These are phyloP conservation scores for Abrus pulchellus DNA, from an alignment of 306 rosid species.

Conservation along the genomic window DNA sequence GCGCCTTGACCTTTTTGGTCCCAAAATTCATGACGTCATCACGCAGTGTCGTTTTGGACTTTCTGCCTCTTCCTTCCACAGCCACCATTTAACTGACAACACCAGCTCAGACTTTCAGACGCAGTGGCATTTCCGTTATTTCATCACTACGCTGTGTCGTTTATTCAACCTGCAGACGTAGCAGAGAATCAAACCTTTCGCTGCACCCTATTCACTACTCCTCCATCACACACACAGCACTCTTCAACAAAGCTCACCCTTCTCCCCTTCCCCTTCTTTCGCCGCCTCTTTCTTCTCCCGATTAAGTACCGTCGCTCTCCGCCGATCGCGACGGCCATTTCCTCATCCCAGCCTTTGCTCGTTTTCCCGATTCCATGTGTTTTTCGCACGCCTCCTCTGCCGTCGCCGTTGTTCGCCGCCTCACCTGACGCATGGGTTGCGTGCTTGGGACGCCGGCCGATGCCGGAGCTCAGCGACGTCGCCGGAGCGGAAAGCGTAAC, in stretches of 20 bases:
- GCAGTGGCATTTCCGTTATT: constrained; percentile 69
- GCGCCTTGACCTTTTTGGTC: constrained; percentile 37
- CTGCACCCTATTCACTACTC: constrained; percentile 5
- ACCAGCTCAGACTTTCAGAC: constrained; percentile 53
- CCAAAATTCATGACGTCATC: constrained; percentile 44
- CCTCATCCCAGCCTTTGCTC: background rate
- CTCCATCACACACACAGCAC: constrained; percentile 15
- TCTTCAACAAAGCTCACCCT: background rate
- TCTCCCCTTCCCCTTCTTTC: constrained; percentile 35
- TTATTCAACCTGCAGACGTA: constrained; percentile 40
- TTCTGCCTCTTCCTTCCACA: constrained; percentile 46
- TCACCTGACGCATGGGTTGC: constrained; percentile 85
- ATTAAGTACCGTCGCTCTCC: constrained; percentile 37
- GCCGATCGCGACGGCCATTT: constrained; percentile 23
- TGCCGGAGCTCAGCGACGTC: constrained; percentile 45
- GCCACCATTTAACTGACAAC: constrained; percentile 58
- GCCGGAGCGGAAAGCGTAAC: constrained; percentile 48
- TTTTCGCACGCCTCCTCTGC: constrained; percentile 33
- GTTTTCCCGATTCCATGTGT: constrained; percentile 51
- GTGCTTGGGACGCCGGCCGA: constrained; percentile 64
- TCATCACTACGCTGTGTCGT: constrained; percentile 16
- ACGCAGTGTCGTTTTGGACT: constrained; percentile 45
- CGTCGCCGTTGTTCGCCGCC: constrained; percentile 45
- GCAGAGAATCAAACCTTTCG: constrained; percentile 26
- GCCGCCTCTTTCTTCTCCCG: background rate